Conservation (phyloP, 2,329 filamentous ascomycete species). For the Escovopsis sp. region DNA sequence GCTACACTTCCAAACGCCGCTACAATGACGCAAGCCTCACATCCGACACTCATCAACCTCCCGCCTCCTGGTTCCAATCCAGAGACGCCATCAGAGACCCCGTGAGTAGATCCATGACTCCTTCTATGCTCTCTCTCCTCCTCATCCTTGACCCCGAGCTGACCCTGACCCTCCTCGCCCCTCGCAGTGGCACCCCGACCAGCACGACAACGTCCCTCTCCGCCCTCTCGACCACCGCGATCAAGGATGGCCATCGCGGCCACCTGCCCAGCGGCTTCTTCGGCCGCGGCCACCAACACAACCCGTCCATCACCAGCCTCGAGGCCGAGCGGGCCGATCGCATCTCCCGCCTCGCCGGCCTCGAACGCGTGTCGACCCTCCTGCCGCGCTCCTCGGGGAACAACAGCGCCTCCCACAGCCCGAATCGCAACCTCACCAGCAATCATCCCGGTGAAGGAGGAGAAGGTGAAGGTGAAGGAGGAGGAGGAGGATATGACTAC, state of each 20-base stretch:
- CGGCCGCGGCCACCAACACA: conserved; percentile 43
- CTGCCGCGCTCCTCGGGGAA: conserved; percentile 33
- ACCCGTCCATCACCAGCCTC: conserved; percentile 52
- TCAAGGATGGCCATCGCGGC: conserved; percentile 90
- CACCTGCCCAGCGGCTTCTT: conserved; percentile 43
- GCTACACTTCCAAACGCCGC: conserved; percentile 2
- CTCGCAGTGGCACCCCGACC: conserved; percentile 70
- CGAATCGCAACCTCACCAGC: no score
- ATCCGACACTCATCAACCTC: conserved; percentile 66
- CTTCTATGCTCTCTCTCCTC: conserved; percentile 13
- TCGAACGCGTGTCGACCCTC: conserved; percentile 72
- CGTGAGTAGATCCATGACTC: conserved; percentile 55
- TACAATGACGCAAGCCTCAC: conserved; percentile 26
- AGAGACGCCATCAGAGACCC: conserved; percentile 77
- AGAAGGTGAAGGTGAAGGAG: no score
- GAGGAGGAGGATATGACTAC: no score
- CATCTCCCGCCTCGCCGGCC: conserved; percentile 85
- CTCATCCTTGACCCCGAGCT: not conserved
- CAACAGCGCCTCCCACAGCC: conserved; percentile 14
- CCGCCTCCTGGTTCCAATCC: conserved; percentile 70
- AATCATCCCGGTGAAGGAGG: no score
- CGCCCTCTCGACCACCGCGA: conserved; percentile 80
- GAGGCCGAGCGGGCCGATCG: conserved; percentile 89
- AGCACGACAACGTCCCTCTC: conserved; percentile 86
- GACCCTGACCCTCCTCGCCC: not conserved